Percentiles rank a stretch among this genome's conserved stretches.
Conservation (phyloP, 768 basidiomycete species). For the Mycena epipterygia region DNA sequence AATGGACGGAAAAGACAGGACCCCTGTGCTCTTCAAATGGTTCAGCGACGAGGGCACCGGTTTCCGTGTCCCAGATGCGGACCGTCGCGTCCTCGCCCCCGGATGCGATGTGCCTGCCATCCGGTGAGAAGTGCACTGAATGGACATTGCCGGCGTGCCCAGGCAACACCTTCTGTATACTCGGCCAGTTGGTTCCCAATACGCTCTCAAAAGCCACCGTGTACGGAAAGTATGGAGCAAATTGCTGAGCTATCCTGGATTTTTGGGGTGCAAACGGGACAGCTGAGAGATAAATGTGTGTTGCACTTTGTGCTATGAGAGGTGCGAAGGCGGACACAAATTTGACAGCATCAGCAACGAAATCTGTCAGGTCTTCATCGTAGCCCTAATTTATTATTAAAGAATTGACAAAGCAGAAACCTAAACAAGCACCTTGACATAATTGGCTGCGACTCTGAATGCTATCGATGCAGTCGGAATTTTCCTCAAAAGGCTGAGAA, state of each 20-base stretch:
- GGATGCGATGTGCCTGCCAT: too few species aligned
- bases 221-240: too few species aligned
- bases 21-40: too few species aligned
- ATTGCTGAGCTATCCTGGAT: neutral
- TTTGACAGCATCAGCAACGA: slow-evolving; percentile 19
- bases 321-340: too few species aligned
- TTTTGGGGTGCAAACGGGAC: slow-evolving; percentile 39
- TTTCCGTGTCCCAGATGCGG: too few species aligned
- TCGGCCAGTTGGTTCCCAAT: slow-evolving; percentile 5
- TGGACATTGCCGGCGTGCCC: slow-evolving; percentile 21
- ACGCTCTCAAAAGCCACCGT: too few species aligned
- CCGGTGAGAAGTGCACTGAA: too few species aligned
- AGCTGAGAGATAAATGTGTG: slow-evolving; percentile 44
- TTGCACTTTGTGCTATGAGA: slow-evolving; percentile 35
- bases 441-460: neutral
- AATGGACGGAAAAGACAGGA: too few species aligned
- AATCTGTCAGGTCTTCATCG: neutral
- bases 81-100: too few species aligned
- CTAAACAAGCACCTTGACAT: neutral
- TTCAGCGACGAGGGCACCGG: too few species aligned
- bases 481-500: slow-evolving; percentile 24
- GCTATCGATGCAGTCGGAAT: neutral
- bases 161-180: slow-evolving; percentile 2
- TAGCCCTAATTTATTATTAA: neutral
- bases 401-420: neutral